Evolutionary conservation across 306 rosid species (phyloP), one percentile per base, ranked within the genome.

Genomic region (Ochetophila trinervis): DNA sequence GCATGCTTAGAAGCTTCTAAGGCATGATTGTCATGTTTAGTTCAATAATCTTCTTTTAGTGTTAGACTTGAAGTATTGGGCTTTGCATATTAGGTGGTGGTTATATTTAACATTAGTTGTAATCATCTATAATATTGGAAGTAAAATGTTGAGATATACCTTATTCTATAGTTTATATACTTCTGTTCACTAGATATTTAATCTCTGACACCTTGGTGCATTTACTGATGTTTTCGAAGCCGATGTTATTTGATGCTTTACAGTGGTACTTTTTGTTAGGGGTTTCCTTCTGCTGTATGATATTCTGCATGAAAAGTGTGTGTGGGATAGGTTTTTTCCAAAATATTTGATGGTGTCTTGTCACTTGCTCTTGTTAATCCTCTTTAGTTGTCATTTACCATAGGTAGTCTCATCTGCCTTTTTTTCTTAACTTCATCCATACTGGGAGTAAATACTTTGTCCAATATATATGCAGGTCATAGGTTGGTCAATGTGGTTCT

Each of bases 401-500:
- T 48, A 6, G 60, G 32, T 23, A 48, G 47, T 45, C 20, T 34
- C 40, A 57, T 27, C 34, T 14, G 2, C n/a, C 23, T 69, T 58
- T 18, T 23, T 68, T 48, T 70, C 40, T 7, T 32, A 62, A 69
- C 30, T 34, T 34, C 72, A 22, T 57, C 34, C 8, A 58, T 51
- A 19, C 60, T 30, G 24, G 17, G n/a, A 27, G 50, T 16, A 32
- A 45, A 44, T 73, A 20, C 55, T 63, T 18, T 62, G 54, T 51
- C 47, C 53, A 19, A 23, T 15, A 21, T 76, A 59, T 34, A 21
- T 76, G 72, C 85, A 92, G 98, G 98, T 92, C 48, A 78, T 92
- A 80, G 98, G 98, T 62, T 92, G 98, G 98, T 92, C 98, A 60
- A 92, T 92, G 98, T 89, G 95, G 96, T 92, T 92, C 76, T 85